phyloP scores from a whole-genome alignment of 768 basidiomycete genomes.

The Trametes cinnabarina region DNA sequence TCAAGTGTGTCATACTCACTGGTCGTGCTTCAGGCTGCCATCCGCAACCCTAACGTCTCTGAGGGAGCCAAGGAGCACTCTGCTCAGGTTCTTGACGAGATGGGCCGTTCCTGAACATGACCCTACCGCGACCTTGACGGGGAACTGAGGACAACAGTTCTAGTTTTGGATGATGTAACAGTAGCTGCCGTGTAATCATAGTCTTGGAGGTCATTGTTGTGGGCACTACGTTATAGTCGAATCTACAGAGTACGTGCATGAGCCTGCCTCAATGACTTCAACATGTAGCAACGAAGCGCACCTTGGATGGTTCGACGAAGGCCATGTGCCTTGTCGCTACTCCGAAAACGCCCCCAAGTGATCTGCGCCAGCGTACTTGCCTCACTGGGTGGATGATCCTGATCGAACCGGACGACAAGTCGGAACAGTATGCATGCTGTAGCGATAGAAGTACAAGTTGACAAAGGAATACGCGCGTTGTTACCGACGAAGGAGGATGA shows the following conservation, averaged over 20 bases:
- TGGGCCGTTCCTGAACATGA: conserved; percentile 23
- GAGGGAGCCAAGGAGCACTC: conserved; percentile 53
- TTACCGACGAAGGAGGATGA: conserved; percentile 81
- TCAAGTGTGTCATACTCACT: neutral
- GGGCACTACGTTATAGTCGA: neutral
- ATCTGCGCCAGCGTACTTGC: too few relatives aligned
- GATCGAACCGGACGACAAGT: too few relatives aligned
- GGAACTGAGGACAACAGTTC: neutral
- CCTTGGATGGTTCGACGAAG: too few relatives aligned
- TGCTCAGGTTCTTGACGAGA: conserved; percentile 40
- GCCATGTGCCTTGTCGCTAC: too few relatives aligned
- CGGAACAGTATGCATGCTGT: too few relatives aligned
- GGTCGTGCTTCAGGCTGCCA: conserved; percentile 44
- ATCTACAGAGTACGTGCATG: too few relatives aligned
- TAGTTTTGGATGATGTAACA: neutral
- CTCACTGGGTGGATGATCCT: too few relatives aligned
- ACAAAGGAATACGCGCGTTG: neutral
- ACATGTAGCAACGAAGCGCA: too few relatives aligned
- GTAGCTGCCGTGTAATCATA: neutral
- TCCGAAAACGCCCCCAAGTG: too few relatives aligned
- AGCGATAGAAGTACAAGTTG: conserved; percentile 6
- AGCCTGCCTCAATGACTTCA: too few relatives aligned
- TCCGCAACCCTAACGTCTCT: conserved; percentile 56
- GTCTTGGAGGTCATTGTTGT: too few relatives aligned
- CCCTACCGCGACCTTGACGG: neutral